These are phyloP conservation scores for Amanita molliuscula DNA, from an alignment of 768 basidiomycete species.

Conservation along the genomic window DNA sequence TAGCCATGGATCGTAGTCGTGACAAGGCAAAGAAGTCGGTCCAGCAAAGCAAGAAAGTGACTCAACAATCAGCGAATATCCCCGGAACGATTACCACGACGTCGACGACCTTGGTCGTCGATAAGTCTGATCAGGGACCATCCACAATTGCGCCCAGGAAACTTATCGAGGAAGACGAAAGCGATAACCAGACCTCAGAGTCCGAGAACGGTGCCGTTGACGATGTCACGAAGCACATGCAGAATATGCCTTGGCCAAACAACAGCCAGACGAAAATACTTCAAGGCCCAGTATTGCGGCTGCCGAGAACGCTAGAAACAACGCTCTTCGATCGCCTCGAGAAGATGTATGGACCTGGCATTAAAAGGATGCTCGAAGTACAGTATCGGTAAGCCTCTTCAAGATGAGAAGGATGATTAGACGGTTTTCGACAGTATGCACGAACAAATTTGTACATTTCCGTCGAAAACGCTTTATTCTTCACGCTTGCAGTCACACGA, in stretches of 20 bases:
- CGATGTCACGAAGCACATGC: neutral
- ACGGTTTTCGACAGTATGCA: slow-evolving; percentile 58
- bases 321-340: slow-evolving; percentile 93
- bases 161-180: neutral
- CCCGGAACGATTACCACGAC: neutral
- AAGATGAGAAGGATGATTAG: neutral
- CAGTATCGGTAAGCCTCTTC: slow-evolving; percentile 68
- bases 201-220: slow-evolving; percentile 7
- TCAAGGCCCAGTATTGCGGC: slow-evolving; percentile 24
- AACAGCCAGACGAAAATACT: slow-evolving; percentile 12
- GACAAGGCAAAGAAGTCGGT: slow-evolving; percentile 14
- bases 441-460: slow-evolving; percentile 73
- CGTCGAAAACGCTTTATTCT: slow-evolving; percentile 72
- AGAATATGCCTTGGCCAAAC: slow-evolving; percentile 1
- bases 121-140: neutral
- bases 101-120: neutral
- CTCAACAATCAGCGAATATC: neutral
- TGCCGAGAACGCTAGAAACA: slow-evolving; percentile 68
- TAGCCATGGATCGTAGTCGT: slow-evolving; percentile 45
- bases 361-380: slow-evolving; percentile 81
- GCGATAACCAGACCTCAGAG: neutral
- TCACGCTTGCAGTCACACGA: slow-evolving; percentile 58
- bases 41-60: slow-evolving; percentile 6
- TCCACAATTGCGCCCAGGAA: neutral
- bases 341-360: slow-evolving; percentile 69